Evolutionary conservation across 192 early-diverging fungal species (phyloP), one percentile per base, ranked within the genome.

Genomic region (Gigaspora rosea): DNA sequence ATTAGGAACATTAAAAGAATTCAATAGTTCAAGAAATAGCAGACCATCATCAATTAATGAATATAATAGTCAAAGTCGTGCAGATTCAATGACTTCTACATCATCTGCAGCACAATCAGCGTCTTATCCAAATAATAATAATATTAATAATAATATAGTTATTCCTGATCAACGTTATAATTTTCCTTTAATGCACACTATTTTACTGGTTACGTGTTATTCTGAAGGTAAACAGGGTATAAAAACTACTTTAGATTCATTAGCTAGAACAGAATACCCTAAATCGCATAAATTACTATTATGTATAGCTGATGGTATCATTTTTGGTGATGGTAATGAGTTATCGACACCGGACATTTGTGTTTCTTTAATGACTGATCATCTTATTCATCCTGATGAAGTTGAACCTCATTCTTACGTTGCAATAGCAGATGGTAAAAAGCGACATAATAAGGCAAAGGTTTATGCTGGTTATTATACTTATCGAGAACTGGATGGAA

Each of bases 381-480:
- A 88, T 76, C 72, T 91, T 35, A 82, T 88, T 6, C 86, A 87
- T 6, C 86, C 85, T 13, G 89, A 88, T 49, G 82, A 87, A 22
- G 90, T 91, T 4, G 80, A 89, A 81, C 89, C 94, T 11, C 86
- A 92, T 78, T 90, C 93, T 33, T 96, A 94, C 81, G 90, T 97
- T 36, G 93, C 96, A 46, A 95, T 98, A 76, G 95, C 94, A 47
- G 92, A 96, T 77, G 96, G 96, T n/a, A 80, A 86, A 52, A 95
- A 95, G 81, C 90, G 94, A 16, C 92, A 95, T 83, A 98, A 98
- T 82, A 94, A 91, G 88, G 96, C 96, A 66, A 91, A 92, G 77
- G 91, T 98, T 20, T 95, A 95, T 76, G 91, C 96, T 4, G 96
- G 96, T 27, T 97, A 90, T 86, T 98, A 96, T 82, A 78, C 85